Percentiles rank a stretch among this genome's conserved stretches.
These are phyloP conservation scores for Eutrema salsugineum DNA, from an alignment of 441 rosid species.

Conservation along the genomic window DNA sequence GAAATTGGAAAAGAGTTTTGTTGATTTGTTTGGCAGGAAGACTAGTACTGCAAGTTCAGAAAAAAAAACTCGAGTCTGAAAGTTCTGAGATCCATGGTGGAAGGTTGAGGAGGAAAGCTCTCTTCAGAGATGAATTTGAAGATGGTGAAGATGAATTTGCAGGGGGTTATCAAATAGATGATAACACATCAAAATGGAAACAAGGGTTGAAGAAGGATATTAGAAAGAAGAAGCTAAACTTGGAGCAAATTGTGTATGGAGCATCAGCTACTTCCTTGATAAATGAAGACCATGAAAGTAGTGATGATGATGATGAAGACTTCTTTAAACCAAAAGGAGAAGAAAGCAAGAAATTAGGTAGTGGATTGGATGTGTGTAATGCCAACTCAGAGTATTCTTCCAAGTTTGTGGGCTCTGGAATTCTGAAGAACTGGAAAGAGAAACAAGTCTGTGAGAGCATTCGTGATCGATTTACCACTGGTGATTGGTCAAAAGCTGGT, in stretches of 20 bases:
- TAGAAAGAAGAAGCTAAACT: conserved; percentile 48
- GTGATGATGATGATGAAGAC: conserved; percentile 59
- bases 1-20: conserved; percentile 67
- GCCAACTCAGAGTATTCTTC: conserved; percentile 62
- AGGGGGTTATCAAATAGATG: too few relatives aligned
- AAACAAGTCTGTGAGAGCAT: conserved; percentile 57
- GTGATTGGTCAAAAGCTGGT: conserved; percentile 81
- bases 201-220: conserved; percentile 19
- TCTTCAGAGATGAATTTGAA: conserved; percentile 24
- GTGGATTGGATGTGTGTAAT: conserved; percentile 39
- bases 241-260: conserved; percentile 82
- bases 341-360: conserved; percentile 47
- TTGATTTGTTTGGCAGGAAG: conserved; percentile 55
- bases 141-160: too few relatives aligned
- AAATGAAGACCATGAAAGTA: conserved; percentile 36
- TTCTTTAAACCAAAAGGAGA: conserved; percentile 85
- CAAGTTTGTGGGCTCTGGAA: conserved; percentile 43
- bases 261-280: conserved; percentile 2
- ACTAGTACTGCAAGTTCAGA: conserved; percentile 20
- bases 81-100: conserved; percentile 63
- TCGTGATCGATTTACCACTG: conserved; percentile 81
- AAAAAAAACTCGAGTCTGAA: conserved; percentile 30
- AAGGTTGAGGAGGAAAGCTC: conserved; percentile 76
- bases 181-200: too few relatives aligned
- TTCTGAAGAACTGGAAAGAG: conserved; percentile 60